phyloP scores from a whole-genome alignment of 2,329 filamentous ascomycete species.

The Fusarium sp. region DNA sequence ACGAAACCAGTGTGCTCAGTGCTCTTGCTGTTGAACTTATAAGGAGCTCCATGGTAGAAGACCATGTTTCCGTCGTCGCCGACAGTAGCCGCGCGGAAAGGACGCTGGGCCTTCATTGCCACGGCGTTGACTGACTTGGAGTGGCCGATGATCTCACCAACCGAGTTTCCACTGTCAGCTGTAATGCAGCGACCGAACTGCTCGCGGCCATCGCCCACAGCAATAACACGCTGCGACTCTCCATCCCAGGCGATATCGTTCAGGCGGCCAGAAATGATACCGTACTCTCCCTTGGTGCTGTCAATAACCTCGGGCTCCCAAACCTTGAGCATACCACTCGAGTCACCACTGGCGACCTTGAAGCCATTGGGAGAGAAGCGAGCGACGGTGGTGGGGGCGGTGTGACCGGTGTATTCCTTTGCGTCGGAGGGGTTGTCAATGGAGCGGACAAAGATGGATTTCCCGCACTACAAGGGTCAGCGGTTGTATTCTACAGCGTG shows the following conservation, averaged over 20 bases:
- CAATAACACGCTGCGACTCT: slow-evolving; percentile 95
- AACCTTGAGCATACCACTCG: slow-evolving; percentile 84
- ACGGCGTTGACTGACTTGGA: slow-evolving; percentile 92
- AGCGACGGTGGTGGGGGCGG: slow-evolving; percentile 87
- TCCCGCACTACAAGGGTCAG: slow-evolving; percentile 76
- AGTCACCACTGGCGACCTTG: slow-evolving; percentile 93
- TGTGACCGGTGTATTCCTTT: slow-evolving; percentile 94
- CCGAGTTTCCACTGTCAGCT: slow-evolving; percentile 93
- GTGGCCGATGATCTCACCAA: slow-evolving; percentile 94
- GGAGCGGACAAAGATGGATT: slow-evolving; percentile 94
- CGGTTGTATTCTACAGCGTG: slow-evolving; percentile 1
- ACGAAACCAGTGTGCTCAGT: slow-evolving; percentile 89
- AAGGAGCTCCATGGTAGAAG: slow-evolving; percentile 93
- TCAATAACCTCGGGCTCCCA: slow-evolving; percentile 91
- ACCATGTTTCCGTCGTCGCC: slow-evolving; percentile 91
- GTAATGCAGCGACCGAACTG: slow-evolving; percentile 94
- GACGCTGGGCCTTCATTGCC: slow-evolving; percentile 87
- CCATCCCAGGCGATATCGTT: slow-evolving; percentile 98
- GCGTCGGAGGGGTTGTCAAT: slow-evolving; percentile 89
- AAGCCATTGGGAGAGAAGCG: slow-evolving; percentile 95
- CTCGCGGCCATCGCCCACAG: slow-evolving; percentile 94
- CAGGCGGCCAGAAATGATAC: slow-evolving; percentile 93
- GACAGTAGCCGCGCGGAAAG: slow-evolving; percentile 90
- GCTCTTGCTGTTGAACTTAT: slow-evolving; percentile 92
- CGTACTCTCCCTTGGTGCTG: slow-evolving; percentile 92